Evolutionary conservation across 1,139 yeast genomes (phyloP).

Genomic region (Magnusiomyces tetraspermus): DNA sequence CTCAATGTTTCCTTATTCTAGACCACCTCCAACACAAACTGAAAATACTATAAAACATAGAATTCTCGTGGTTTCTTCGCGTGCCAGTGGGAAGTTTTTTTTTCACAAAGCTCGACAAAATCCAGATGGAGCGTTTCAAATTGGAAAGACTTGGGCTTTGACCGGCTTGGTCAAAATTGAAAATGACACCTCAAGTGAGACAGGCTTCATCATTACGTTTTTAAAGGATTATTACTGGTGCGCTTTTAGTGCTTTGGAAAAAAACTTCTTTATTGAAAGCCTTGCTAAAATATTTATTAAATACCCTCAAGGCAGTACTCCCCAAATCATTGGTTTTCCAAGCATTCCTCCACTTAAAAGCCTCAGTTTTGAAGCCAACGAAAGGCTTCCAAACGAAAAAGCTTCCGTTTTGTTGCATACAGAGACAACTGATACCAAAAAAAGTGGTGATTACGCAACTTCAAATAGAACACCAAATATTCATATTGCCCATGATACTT

Average conservation of each 20-base stretch:
- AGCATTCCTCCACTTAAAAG: neutral
- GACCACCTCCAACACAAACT: conserved; percentile 26
- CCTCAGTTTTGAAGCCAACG: neutral
- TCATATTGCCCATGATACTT: no score
- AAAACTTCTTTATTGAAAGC: conserved; percentile 54
- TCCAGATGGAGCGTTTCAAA: conserved; percentile 64
- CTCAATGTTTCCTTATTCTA: conserved; percentile 22
- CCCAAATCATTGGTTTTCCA: conserved; percentile 42
- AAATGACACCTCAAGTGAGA: conserved; percentile 38
- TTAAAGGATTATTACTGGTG: conserved; percentile 85
- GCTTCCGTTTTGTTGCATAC: no score
- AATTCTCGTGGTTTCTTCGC: conserved; percentile 41
- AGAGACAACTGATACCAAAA: neutral
- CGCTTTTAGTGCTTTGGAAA: conserved; percentile 57
- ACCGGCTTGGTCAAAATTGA: conserved; percentile 56
- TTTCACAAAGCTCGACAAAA: conserved; percentile 83
- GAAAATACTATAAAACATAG: conserved; percentile 24
- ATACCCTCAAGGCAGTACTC: conserved; percentile 60
- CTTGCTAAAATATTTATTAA: conserved; percentile 55
- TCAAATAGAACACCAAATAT: no score
- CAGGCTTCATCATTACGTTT: conserved; percentile 45
- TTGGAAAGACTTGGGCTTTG: conserved; percentile 89
- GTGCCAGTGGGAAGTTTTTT: conserved; percentile 53
- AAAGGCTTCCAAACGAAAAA: neutral
- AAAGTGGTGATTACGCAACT: no score